Base-by-base conservation (phyloP, 768 basidiomycete genomes). In the Holtermanniella nyarrowii region DNA sequence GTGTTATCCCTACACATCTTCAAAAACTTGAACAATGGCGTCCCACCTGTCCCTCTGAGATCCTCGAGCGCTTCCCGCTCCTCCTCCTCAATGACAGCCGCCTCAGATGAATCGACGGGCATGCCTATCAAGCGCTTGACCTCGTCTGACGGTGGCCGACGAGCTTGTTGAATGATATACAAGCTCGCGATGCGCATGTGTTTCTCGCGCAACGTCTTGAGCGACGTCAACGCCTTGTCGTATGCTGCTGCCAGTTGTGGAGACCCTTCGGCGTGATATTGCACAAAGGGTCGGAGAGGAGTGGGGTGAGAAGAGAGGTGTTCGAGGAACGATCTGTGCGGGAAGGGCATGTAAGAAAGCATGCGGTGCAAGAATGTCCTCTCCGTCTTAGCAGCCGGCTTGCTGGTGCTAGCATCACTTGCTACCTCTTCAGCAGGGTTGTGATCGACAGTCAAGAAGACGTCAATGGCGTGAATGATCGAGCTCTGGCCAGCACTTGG, bases 401-500 rank as follows among this genome's bases (percentile, higher is more conserved):
- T 16, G 46, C 21, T 24, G 18, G 18, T 20, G 31, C 13, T 26
- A 13, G 43, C 24, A 27, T 22, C 42, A 48, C 24, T n/a, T 27
- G 26, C 52, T 53, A 14, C 58, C 53, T 12, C 48, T 26, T 11
- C 54, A 49, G 0, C 63, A 59, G 83, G 87, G 55, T 37, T 37
- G 59, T 69, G 70, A 46, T 68, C 66, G 55, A 69, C 70, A 3
- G 64, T 68, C 22, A 71, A 53, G 58, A 69, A 71, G 25, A 69
- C 66, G 52, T 71, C 70, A 54, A 71, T 60, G 3, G 70, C 70
- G 52, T 71, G 70, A 76, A 99, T 88, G 50, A 91, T 79, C 46
- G 83, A 84, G 70, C 86, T 89, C 74, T 99, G 93, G 1, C 93
- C 93, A 1, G 89, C 93, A 10, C 86, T 89, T 21, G 93, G 91